These are phyloP conservation scores for Juncus effusus DNA, from an alignment of 176 grass and related monocot genomes.

Conservation along the genomic window DNA sequence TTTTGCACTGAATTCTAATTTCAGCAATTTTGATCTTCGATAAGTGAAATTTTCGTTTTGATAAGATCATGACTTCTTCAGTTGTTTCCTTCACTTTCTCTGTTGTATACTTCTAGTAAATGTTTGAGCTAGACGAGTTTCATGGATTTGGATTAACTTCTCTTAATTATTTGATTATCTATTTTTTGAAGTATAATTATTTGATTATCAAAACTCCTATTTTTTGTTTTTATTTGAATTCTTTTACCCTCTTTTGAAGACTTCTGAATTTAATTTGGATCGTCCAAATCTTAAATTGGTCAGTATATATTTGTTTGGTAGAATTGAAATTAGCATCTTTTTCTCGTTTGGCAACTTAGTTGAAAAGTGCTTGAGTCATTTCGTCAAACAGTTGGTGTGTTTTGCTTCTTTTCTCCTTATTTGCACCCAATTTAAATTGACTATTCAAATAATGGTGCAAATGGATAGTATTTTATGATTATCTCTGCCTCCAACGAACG, in stretches of 20 bases:
- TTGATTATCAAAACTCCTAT: neutral
- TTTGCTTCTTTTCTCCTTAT: neutral
- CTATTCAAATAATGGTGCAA: neutral
- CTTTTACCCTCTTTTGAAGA: neutral
- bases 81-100: neutral
- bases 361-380: slow-evolving; percentile 10
- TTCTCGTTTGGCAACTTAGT: slow-evolving; percentile 5
- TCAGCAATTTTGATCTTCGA: slow-evolving; percentile 4
- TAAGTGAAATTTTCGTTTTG: too few species aligned
- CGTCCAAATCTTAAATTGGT: neutral
- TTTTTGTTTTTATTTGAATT: too few species aligned
- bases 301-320: slow-evolving; percentile 25
- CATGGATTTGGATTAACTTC: neutral
- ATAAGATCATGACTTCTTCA: neutral
- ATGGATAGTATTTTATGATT: slow-evolving; percentile 5
- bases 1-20: neutral
- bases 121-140: neutral
- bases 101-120: neutral
- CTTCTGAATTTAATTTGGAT: neutral
- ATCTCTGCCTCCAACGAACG: slow-evolving; percentile 7
- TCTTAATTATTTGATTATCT: slow-evolving; percentile 1
- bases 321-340: slow-evolving; percentile 26
- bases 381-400: slow-evolving; percentile 28
- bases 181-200: neutral
- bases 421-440: slow-evolving; percentile 13